These are phyloP conservation scores for Kwoniella pini DNA, from an alignment of 768 basidiomycete species.

Conservation along the genomic window DNA sequence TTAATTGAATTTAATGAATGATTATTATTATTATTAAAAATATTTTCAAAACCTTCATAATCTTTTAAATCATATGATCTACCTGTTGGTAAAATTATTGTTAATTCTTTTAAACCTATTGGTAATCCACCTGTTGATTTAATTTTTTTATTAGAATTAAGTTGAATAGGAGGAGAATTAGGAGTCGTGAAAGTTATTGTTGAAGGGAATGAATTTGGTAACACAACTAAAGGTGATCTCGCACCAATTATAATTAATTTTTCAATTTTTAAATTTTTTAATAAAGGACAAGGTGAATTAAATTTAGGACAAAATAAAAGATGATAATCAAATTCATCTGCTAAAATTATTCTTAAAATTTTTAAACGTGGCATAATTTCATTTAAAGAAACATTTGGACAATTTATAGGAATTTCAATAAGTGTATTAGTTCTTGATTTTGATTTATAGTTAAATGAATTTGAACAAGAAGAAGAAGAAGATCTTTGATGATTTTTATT, in stretches of 20 bases:
- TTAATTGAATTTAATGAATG: background rate
- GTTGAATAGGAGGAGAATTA: background rate
- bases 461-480: background rate
- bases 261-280: slow-evolving; percentile 10
- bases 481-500: background rate
- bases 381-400: slow-evolving; percentile 11
- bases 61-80: slow-evolving; percentile 19
- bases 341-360: slow-evolving; percentile 8
- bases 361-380: slow-evolving; percentile 4
- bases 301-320: slow-evolving; percentile 14
- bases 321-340: slow-evolving; percentile 21
- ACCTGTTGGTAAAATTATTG: slow-evolving; percentile 14
- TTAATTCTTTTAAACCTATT: slow-evolving; percentile 2
- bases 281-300: slow-evolving; percentile 1
- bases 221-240: slow-evolving; percentile 12
- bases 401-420: background rate
- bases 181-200: background rate
- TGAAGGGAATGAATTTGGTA: slow-evolving; percentile 9
- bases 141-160: background rate
- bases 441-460: no score
- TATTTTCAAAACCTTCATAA: slow-evolving; percentile 13
- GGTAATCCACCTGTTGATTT: slow-evolving; percentile 10
- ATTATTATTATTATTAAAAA: slow-evolving; percentile 12
- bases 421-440: background rate
- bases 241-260: slow-evolving; percentile 12